A percentile compares a stretch with the other conserved stretches of the same genome.
Conservation (phyloP, 805 yeast genomes). For the Helenozyma rhizophorensis region DNA sequence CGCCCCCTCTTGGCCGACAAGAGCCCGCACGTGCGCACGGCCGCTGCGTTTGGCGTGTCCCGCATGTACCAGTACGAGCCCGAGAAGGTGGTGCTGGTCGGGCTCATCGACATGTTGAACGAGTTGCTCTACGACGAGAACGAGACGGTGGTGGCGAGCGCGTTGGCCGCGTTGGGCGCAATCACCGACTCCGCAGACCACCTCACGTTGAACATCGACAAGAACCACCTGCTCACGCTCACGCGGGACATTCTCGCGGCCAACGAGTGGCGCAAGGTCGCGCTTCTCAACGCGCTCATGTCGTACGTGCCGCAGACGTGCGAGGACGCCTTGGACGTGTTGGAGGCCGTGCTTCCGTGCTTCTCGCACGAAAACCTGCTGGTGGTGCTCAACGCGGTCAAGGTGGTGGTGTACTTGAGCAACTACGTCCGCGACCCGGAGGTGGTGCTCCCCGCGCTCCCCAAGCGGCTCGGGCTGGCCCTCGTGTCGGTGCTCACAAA, state of each 20-base stretch:
- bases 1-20: slow-evolving; percentile 34
- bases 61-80: slow-evolving; percentile 58
- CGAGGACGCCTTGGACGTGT: slow-evolving; percentile 60
- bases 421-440: slow-evolving; percentile 64
- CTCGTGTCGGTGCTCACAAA: slow-evolving; percentile 65
- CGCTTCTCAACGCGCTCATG: slow-evolving; percentile 61
- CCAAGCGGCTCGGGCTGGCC: slow-evolving; percentile 62
- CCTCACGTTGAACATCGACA: slow-evolving; percentile 51
- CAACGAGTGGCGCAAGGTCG: slow-evolving; percentile 72
- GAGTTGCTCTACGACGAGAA: slow-evolving; percentile 51
- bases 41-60: slow-evolving; percentile 68
- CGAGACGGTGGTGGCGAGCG: slow-evolving; percentile 63
- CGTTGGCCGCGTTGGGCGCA: slow-evolving; percentile 61
- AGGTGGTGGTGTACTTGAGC: slow-evolving; percentile 64
- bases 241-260: slow-evolving; percentile 30
- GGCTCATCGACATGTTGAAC: slow-evolving; percentile 47
- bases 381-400: slow-evolving; percentile 72
- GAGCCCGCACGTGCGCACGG: slow-evolving; percentile 59
- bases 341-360: slow-evolving; percentile 63
- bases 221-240: slow-evolving; percentile 35
- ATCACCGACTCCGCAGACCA: slow-evolving; percentile 55
- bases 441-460: slow-evolving; percentile 49
- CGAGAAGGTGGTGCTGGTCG: slow-evolving; percentile 36
- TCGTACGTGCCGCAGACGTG: slow-evolving; percentile 65
- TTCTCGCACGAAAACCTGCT: slow-evolving; percentile 78